Base-by-base conservation (phyloP, 306 rosid genomes). In the Lagenaria siceraria region DNA sequence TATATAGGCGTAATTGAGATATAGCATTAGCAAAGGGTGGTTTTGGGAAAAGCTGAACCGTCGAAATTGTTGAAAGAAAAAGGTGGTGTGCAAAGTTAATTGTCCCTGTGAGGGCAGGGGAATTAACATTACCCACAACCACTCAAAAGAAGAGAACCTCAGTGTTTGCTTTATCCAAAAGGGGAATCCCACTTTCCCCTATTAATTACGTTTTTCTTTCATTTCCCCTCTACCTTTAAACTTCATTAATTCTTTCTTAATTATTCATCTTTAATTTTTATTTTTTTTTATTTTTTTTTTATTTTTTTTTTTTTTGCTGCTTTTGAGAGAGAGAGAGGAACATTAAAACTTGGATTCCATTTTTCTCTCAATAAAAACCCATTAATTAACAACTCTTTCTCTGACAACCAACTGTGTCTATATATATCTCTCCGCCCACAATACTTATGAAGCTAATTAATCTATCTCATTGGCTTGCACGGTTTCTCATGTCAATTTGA, bases 21-120 rank as follows among this genome's bases (percentile, higher is more conserved):
- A 46, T 48, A 46, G 3, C 76, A 68, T 42, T 68, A 43, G 42
- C 1, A 2, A 71, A 25, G 38, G 22, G 15, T 43, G 24, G 58
- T 71, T 71, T 71, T 71, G 76, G 58, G 76, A 46, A 71, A 71
- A 71, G 76, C 58, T 71, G 76, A 71, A 71, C 58, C 76, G 58
- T 71, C 76, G 58, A 71, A 71, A 71, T 46, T 43, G 76, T 15
- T 71, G 40, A 71, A 48, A 24, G 58, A 68, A 68, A n/a, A 68
- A 68, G 74, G 29, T 38, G 19, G 0, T 36, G 8, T 36, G 46
- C 46, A 66, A 40, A 66, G 74, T 66, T 66, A 66, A 66, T 66
- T 62, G 48, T 43, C 55, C 18, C 53, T 69, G 7, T 69, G 75
- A 69, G 54, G 54, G 52, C 73, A 36, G 51, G 18, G 51, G 52